A percentile compares a stretch with the other conserved stretches of the same genome.
These are phyloP conservation scores for Penicillium daleae DNA, from an alignment of 495 filamentous ascomycete genomes.

Conservation along the genomic window DNA sequence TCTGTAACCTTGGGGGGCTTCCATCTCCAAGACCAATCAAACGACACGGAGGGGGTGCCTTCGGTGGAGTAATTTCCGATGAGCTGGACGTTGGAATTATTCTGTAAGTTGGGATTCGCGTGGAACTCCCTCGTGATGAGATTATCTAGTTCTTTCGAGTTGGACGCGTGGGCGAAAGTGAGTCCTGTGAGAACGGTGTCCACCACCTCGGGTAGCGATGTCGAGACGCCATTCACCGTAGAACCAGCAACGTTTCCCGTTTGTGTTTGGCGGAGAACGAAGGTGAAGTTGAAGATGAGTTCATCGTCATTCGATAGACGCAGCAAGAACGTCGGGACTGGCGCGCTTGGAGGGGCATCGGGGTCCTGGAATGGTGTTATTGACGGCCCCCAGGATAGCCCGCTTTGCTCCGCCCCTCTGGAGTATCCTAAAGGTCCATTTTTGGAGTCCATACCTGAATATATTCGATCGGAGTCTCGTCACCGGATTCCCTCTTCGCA, in stretches of 20 bases:
- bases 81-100: slow-evolving; percentile 92
- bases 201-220: slow-evolving; percentile 48
- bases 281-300: slow-evolving; percentile 88
- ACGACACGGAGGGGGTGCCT: slow-evolving; percentile 80
- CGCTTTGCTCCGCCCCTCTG: background rate
- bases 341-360: slow-evolving; percentile 60
- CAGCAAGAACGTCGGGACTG: slow-evolving; percentile 75
- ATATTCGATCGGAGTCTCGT: slow-evolving; percentile 81
- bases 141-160: slow-evolving; percentile 84
- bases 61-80: slow-evolving; percentile 86
- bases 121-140: slow-evolving; percentile 94
- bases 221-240: slow-evolving; percentile 54
- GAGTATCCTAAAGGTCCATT: background rate
- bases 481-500: slow-evolving; percentile 73
- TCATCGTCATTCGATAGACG: slow-evolving; percentile 91
- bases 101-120: slow-evolving; percentile 95
- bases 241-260: slow-evolving; percentile 46
- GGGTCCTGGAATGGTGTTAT: slow-evolving; percentile 64
- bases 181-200: slow-evolving; percentile 87
- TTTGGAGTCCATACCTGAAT: slow-evolving; percentile 70
- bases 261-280: slow-evolving; percentile 74
- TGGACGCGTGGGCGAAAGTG: slow-evolving; percentile 89
- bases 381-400: background rate
- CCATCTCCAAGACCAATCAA: slow-evolving; percentile 97
- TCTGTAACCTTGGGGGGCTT: slow-evolving; percentile 82